phyloP scores from a whole-genome alignment of 192 early-diverging fungal species.

The Neocallimastix lanati region DNA sequence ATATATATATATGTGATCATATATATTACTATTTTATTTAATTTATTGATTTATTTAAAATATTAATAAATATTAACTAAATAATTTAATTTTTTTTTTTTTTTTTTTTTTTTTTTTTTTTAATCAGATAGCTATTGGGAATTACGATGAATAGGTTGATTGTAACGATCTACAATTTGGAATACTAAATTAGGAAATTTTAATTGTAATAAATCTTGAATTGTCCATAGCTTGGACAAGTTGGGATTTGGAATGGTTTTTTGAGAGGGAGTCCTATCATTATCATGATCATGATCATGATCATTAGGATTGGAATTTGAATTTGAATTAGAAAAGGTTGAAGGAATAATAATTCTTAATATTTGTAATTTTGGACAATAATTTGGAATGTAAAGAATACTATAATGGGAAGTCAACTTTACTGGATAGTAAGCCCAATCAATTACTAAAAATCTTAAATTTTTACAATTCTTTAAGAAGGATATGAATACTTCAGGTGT shows the following conservation, averaged over 20 bases:
- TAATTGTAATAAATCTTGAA: background rate
- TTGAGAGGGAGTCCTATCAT: no score
- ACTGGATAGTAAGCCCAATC: background rate
- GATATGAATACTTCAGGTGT: background rate
- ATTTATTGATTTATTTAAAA: no score
- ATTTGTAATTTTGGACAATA: background rate
- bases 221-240: background rate
- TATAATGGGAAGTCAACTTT: background rate
- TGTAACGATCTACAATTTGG: background rate
- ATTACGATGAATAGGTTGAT: background rate
- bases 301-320: no score
- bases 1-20: no score
- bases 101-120: no score
- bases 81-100: no score
- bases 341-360: background rate
- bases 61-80: no score
- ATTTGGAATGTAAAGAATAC: background rate
- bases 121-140: background rate
- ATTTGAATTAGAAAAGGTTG: background rate
- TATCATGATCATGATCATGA: background rate
- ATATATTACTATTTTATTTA: no score
- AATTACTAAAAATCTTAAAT: background rate
- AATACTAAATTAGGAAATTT: background rate
- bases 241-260: no score
- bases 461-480: background rate